A percentile compares a stretch with the other conserved stretches of the same genome.
Conservation (phyloP, 805 yeast genomes). For the Ogataea minuta region DNA sequence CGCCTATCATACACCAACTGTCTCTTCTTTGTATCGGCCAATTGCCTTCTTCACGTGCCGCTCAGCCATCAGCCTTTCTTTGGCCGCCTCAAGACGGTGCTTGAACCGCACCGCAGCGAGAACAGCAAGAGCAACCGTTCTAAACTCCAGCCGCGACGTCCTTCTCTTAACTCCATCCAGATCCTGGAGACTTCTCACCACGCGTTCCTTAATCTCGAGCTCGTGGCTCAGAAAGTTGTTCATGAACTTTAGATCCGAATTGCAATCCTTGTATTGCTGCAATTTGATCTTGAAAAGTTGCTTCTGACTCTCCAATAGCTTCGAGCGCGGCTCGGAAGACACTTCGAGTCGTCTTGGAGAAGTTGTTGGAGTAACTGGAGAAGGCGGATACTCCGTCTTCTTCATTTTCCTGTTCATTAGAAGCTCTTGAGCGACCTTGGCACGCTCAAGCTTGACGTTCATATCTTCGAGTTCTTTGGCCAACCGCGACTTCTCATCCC, state of each 20-base stretch:
- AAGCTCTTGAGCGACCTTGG: conserved; percentile 19
- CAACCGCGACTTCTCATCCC: conserved; percentile 27
- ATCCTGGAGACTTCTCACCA: conserved; percentile 10
- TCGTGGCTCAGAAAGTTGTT: conserved; percentile 33
- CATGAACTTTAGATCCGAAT: conserved; percentile 37
- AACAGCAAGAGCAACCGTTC: conserved; percentile 34
- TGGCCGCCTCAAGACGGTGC: conserved; percentile 31
- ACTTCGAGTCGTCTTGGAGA: conserved; percentile 1
- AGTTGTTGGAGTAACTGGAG: conserved; percentile 25
- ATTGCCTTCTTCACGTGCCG: conserved; percentile 20
- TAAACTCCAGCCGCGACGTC: conserved; percentile 22
- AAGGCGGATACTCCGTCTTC: conserved; percentile 22
- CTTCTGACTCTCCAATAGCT: conserved; percentile 39
- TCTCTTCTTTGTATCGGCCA: conserved; percentile 8
- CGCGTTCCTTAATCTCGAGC: conserved; percentile 26
- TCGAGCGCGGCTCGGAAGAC: conserved; percentile 7
- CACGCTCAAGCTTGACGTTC: conserved; percentile 15
- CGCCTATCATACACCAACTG: conserved; percentile 15
- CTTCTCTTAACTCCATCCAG: conserved; percentile 22
- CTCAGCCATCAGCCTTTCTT: conserved; percentile 17
- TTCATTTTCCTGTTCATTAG: conserved; percentile 14
- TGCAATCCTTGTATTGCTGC: conserved; percentile 39
- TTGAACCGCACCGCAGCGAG: conserved; percentile 38
- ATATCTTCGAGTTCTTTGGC: conserved; percentile 33
- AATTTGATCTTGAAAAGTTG: conserved; percentile 47